Base-by-base conservation (phyloP, 176 grass and related monocot genomes). In the Oryza nivara region DNA sequence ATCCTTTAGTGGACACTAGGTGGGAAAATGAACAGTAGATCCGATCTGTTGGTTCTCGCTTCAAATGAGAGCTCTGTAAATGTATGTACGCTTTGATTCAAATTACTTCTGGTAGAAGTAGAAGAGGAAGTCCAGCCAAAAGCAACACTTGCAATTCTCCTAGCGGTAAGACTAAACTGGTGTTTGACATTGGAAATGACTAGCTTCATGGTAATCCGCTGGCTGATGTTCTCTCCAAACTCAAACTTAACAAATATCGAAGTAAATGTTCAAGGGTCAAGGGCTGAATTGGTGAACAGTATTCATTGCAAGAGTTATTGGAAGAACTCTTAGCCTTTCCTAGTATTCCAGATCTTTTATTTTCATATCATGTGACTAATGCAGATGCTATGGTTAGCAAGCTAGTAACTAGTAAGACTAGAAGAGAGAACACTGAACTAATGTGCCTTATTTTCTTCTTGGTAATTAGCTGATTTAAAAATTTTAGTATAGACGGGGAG, bases 1-100 rank as follows among this genome's bases (percentile, higher is more conserved):
- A 54, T 58, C 2, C 12, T 13, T 63, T 16, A 38, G 54, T 58
- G 54, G 22, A 65, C 41, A 52, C 34, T 77, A 28, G 74, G 67
- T 14, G 77, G 56, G n/a, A 2, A 30, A 73, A 48, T 35, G 46
- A 72, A 2, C 20, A 77, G 56, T 45, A 90, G 56, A 87, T 83
- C 75, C 32, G 79, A 68, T 87, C 48, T 90, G 36, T 14, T 6
- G 20, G 52, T 11, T 75, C 48, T 35, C 5, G 11, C 30, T 32
- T 32, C 30, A 3, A 32, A 32, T 32, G 30, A 32, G 30, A 32
- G 30, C 30, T 32, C 30, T 32, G 30, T 32, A 32, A 32, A 32
- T 32, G 30, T 32, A 32, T 32, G 30, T 32, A 32, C 30, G 30
- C 30, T 32, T 32, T 32, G 30, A 32, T 12, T n/a, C 15, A 14